Evolutionary conservation across 495 filamentous ascomycete species (phyloP).

Genomic region (Penicillium tannophilum): DNA sequence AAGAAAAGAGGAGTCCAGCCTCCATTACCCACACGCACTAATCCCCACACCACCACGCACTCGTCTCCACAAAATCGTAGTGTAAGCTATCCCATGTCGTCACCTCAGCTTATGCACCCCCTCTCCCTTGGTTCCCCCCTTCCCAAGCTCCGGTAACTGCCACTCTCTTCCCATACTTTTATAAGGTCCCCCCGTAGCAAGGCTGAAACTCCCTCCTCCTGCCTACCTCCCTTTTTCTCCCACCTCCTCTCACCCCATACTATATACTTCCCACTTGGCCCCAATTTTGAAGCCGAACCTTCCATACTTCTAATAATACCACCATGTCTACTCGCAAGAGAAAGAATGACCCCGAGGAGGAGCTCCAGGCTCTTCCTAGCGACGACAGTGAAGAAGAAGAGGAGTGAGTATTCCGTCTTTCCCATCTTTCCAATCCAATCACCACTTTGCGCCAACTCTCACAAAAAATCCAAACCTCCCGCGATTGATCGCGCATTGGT

Average conservation of each 20-base stretch:
- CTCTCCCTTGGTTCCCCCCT: conserved; percentile 28
- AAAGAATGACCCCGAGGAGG: conserved; percentile 63
- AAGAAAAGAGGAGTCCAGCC: conserved; percentile 2
- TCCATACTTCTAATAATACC: conserved; percentile 12
- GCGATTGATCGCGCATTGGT: conserved; percentile 8
- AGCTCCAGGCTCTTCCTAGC: conserved; percentile 62
- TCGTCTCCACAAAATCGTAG: conserved; percentile 17
- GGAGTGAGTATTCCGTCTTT: conserved; percentile 53
- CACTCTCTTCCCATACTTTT: conserved; percentile 13
- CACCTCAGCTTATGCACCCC: conserved; percentile 27
- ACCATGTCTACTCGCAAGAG: conserved; percentile 66
- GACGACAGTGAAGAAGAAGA: conserved; percentile 66
- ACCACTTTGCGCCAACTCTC: neutral
- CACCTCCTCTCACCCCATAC: conserved; percentile 7
- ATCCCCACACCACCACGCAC: conserved; percentile 17
- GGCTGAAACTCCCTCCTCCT: conserved; percentile 10
- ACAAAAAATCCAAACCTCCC: conserved; percentile 1
- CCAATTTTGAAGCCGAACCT: conserved; percentile 14
- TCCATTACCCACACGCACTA: conserved; percentile 17
- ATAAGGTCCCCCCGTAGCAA: conserved; percentile 1
- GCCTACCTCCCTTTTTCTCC: conserved; percentile 10
- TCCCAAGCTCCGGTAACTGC: conserved; percentile 16
- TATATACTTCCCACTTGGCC: conserved; percentile 7
- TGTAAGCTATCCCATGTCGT: conserved; percentile 33
- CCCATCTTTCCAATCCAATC: neutral